Evolutionary conservation across 225 moss, liverwort and hornwort species (phyloP).

Genomic region (Physcomitrellopsis africana): DNA sequence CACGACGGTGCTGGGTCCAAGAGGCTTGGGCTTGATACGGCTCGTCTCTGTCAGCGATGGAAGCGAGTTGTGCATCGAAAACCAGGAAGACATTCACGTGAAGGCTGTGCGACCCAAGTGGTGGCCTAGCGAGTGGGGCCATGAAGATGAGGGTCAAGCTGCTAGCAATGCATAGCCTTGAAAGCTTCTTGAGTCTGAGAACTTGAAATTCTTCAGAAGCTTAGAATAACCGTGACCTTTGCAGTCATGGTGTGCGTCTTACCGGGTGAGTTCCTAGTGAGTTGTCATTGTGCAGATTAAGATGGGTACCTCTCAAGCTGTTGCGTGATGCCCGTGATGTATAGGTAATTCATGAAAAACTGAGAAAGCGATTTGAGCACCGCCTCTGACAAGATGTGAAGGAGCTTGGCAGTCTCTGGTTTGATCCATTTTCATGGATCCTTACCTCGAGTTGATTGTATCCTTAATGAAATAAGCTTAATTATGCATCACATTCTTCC

Average conservation of each 20-base stretch:
- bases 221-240: not conserved
- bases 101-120: conserved; percentile 79
- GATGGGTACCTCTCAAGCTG: conserved; percentile 6
- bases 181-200: conserved; percentile 17
- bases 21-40: conserved; percentile 82
- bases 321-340: not conserved
- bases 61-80: conserved; percentile 52
- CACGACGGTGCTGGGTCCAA: conserved; percentile 81
- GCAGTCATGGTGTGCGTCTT: not conserved
- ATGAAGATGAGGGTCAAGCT: conserved; percentile 60
- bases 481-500: no score
- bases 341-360: no score
- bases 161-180: conserved; percentile 45
- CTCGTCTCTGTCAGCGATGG: conserved; percentile 58
- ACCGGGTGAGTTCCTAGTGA: not conserved
- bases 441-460: no score
- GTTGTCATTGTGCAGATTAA: conserved; percentile 5
- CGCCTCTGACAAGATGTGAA: no score
- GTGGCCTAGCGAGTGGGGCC: conserved; percentile 90
- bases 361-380: no score
- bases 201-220: conserved; percentile 1
- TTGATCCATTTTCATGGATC: no score
- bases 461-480: no score
- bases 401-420: no score
- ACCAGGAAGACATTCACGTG: conserved; percentile 47